Base-by-base conservation (phyloP, 345 rosid genomes). In the Trapa bicornis region DNA sequence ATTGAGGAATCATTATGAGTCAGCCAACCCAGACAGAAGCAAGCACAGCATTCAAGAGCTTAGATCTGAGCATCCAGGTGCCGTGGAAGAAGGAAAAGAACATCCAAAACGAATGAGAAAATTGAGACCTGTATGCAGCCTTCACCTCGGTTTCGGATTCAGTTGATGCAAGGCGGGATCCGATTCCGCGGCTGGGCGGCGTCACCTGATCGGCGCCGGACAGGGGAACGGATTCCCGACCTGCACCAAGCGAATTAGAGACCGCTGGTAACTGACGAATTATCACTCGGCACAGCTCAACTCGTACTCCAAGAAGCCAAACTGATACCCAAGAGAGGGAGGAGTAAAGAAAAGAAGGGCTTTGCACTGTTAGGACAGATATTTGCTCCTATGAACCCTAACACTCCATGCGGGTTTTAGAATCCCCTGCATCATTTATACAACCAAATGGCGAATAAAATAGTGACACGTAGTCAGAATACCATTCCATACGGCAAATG, bases 161-260 rank as follows among this genome's bases (percentile, higher is more conserved):
- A 87, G 86, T 91, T 91, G 97, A 84, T 87, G 89, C 97, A 91
- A 88, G 88, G 87, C 97, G 88, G 88, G 97, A 80, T 68, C 77
- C 67, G 65, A 73, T 37, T 71, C 67, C 47, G 61, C 63, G 8
- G 16, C 67, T 36, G 5, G 32, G 47, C 69, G 32, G 47, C 69
- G 60, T 4, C 15, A 16, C 65, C 43, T 0, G 43, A 8, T 41
- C 43, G 43, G 7, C 43, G 7, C 43, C 43, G 2, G 43, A 67
- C 70, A 14, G 56, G 56, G 3, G 56, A 50, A 50, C 56, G 0
- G 56, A 15, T 15, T 62, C 65, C 65, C 65, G 65, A 62, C 65
- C 65, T 62, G 65, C 65, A 62, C 65, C 65, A 62, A 62, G 65
- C 65, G 65, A 62, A 62, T 62, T 41, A 62, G 65, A 62, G 41